phyloP scores from a whole-genome alignment of 2,329 filamentous ascomycete genomes.

The Pseudogymnoascus sp. region DNA sequence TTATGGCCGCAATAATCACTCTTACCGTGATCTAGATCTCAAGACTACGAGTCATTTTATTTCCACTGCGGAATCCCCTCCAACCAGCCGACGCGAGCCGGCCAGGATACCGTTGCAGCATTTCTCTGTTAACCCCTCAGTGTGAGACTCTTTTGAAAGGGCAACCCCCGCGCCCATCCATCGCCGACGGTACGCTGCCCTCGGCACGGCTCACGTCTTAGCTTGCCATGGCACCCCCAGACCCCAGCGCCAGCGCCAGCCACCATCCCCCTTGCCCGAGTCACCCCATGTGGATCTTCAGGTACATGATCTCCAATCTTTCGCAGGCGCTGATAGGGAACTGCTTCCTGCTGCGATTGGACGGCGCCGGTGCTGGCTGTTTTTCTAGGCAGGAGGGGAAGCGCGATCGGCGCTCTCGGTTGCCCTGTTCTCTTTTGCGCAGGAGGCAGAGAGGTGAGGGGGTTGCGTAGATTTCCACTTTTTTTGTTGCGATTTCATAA shows the following conservation, averaged over 20 bases:
- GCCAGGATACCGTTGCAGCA: background rate
- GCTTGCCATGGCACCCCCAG: background rate
- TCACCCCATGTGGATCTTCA: constrained; percentile 1
- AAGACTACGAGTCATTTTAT: background rate
- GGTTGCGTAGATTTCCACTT: constrained; percentile 5
- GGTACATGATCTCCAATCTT: background rate
- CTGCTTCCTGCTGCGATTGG: background rate
- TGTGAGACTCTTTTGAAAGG: background rate
- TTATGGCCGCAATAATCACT: background rate
- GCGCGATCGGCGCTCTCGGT: background rate
- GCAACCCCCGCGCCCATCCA: background rate
- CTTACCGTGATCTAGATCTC: background rate
- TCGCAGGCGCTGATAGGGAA: background rate
- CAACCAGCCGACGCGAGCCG: background rate
- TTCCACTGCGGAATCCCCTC: background rate
- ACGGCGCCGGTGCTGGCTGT: background rate
- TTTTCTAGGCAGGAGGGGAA: background rate
- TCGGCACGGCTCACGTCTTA: background rate
- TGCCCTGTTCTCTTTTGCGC: background rate
- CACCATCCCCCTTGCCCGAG: background rate
- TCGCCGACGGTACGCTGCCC: background rate
- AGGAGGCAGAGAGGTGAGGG: background rate
- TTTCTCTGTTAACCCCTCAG: background rate
- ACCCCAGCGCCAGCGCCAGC: background rate
- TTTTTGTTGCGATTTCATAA: background rate